Base-by-base conservation (phyloP, 768 basidiomycete species). In the Tylopilus felleus region DNA sequence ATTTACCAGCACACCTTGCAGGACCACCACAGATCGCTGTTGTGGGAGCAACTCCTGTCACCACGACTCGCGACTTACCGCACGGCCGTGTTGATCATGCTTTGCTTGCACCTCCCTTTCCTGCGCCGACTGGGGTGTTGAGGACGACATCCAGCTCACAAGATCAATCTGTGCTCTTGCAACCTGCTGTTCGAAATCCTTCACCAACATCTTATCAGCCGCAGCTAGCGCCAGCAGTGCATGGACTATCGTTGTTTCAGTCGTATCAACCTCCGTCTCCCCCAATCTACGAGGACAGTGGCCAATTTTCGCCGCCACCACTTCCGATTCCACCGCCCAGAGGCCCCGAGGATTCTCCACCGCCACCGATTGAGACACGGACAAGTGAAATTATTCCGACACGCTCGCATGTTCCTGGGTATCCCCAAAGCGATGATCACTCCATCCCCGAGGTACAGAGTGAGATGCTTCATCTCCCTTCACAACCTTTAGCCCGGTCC, bases 11-110 rank as follows among this genome's bases (percentile, higher is more conserved):
- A 16, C 48, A 60, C 16, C 49, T 58, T 46, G 25, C 50, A 46
- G 61, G 48, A 35, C 64, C 59, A 23, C 69, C 69, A 4, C 69
- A 72, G 46, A 70, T 70, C 17, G 60, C 69, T 23, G 59, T 70
- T 19, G 65, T 70, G 12, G 66, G 62, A 25, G 66, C 69, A 45
- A 72, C 69, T 21, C 69, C 69, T 5, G 21, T 61, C 19, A 39
- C 60, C 14, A 35, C 50, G 16, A 21, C 46, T 23, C 55, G 52
- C 21, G 61, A 72, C 9, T 49, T 70, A n/a, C 68, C 69, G 10
- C 56, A 61, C 8, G 45, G 47, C 35, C 59, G 50, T 33, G 51
- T 70, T 35, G 59, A 70, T 51, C 53, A 60, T 49, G 36, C 48
- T 25, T 43, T 72, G 2, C 66, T 70, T 39, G 65, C 52, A 0